Percentiles rank a stretch among this genome's conserved stretches.
Conservation (phyloP, 2,329 filamentous ascomycete species). For the Fusarium heterosporum region DNA sequence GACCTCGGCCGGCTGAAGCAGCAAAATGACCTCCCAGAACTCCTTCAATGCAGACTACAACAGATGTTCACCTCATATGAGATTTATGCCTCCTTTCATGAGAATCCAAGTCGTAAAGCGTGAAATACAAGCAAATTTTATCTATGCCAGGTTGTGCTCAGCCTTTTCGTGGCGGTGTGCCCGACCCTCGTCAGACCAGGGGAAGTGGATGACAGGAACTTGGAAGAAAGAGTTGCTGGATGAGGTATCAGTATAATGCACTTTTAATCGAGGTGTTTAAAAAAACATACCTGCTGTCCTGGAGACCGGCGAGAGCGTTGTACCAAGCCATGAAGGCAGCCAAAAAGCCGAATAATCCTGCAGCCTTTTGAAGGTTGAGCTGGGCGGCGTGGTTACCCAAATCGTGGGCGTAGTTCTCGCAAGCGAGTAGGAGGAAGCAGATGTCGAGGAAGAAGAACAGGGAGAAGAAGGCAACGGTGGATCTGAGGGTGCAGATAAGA, state of each 20-base stretch:
- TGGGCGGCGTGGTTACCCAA: conserved; percentile 61
- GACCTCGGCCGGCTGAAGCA: conserved; percentile 9
- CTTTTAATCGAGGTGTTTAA: not conserved
- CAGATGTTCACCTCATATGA: not conserved
- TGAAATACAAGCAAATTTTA: conserved; percentile 29
- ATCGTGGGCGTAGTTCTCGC: conserved; percentile 69
- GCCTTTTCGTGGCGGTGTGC: conserved; percentile 64
- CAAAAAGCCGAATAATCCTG: conserved; percentile 83
- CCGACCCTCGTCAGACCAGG: conserved; percentile 85
- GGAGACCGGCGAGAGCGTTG: conserved; percentile 84
- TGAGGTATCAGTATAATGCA: conserved; percentile 49
- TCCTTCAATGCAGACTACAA: conserved; percentile 16
- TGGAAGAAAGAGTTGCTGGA: conserved; percentile 87
- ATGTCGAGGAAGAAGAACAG: conserved; percentile 83
- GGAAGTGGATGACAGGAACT: conserved; percentile 92
- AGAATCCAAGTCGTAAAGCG: conserved; percentile 39
- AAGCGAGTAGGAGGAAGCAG: conserved; percentile 78
- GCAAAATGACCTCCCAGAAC: conserved; percentile 19
- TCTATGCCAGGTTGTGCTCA: conserved; percentile 44
- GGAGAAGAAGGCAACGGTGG: conserved; percentile 80
- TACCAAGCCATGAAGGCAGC: conserved; percentile 89
- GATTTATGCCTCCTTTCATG: conserved; percentile 19
- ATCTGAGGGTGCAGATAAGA: conserved; percentile 79
- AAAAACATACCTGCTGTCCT: conserved; percentile 71
- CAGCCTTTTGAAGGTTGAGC: conserved; percentile 71